phyloP scores from a whole-genome alignment of 306 rosid species.

The Delonix regia region DNA sequence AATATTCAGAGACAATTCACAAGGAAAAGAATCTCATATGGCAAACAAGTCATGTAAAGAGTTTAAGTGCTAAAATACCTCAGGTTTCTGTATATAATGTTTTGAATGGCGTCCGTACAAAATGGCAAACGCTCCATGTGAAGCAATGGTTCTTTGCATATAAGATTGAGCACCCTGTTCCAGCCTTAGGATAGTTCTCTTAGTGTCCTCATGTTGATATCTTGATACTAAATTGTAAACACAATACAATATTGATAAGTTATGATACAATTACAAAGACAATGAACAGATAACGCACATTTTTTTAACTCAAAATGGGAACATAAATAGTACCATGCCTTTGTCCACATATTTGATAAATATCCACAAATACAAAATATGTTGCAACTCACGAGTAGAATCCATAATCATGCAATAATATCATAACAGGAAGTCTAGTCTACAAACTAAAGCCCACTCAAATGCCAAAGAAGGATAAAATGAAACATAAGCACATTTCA shows the following conservation, averaged over 20 bases:
- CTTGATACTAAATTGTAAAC: constrained; percentile 58
- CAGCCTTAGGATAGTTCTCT: constrained; percentile 72
- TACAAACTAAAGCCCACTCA: constrained; percentile 6
- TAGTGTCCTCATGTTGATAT: constrained; percentile 66
- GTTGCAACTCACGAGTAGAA: neutral
- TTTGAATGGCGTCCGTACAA: constrained; percentile 68
- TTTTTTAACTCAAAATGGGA: neutral
- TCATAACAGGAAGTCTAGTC: constrained; percentile 25
- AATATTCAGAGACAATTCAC: constrained; percentile 6
- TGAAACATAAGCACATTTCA: constrained; percentile 3
- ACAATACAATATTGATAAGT: constrained; percentile 32
- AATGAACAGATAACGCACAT: neutral
- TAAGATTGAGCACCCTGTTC: constrained; percentile 77
- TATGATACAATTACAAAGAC: constrained; percentile 8
- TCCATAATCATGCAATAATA: neutral
- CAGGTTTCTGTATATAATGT: constrained; percentile 83
- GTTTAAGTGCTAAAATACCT: constrained; percentile 54
- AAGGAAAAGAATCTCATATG: constrained; percentile 15
- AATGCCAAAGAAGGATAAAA: neutral
- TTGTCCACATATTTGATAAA: constrained; percentile 4
- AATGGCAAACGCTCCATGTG: constrained; percentile 86
- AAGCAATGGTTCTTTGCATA: constrained; percentile 78
- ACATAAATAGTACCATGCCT: neutral
- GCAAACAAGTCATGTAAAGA: constrained; percentile 12
- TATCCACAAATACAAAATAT: neutral